Evolutionary conservation across 176 grass and related monocot species (phyloP), one percentile per base, ranked within the genome.

Genomic region (Cocos nucifera): DNA sequence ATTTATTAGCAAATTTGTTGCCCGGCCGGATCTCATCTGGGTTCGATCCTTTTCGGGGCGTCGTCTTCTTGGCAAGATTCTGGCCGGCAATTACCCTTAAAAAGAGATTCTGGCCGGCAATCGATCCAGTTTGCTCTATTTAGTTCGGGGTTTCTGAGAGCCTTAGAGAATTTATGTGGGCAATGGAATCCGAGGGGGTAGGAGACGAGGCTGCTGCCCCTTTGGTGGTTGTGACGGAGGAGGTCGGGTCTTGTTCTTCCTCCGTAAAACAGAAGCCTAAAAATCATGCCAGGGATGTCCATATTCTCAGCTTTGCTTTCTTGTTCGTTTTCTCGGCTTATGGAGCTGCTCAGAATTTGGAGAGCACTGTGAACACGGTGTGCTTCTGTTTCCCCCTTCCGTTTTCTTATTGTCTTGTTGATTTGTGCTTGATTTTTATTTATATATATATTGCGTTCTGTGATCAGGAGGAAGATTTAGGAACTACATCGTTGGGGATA

Each of bases 281-380:
- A 61, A 87, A 74, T 63, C 81, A 85, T 73, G 79, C 78, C 3
- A 59, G 72, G 39, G 87, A 91, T 49, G 58, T 78, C 58, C 87
- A 83, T 65, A 57, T 91, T 53, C 87, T 97, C 66, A 88, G 78
- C 44, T 64, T 72, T 0, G 93, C 93, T 8, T 97, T 97, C 93
- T 56, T 97, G 20, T 91, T 88, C 76, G 56, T 92, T 66, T 97
- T 97, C 87, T 91, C 81, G 28, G 87, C 87, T 18, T 92, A 86
- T 63, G 22, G 67, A 64, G 87, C 93, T 22, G 76, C 79, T 21
- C 81, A 97, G 87, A 97, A 97, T 63, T 75, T 97, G 29, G 52
- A 97, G 76, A 91, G 66, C 87, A 83, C 73, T 19, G 73, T 97
- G 58, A 97, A 97, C 77, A 80, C 78, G 26, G 84, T 97, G 32